A percentile compares a stretch with the other conserved stretches of the same genome.
Conservation (phyloP, 2,329 filamentous ascomycete genomes). For the Phyllosticta citribraziliensis region DNA sequence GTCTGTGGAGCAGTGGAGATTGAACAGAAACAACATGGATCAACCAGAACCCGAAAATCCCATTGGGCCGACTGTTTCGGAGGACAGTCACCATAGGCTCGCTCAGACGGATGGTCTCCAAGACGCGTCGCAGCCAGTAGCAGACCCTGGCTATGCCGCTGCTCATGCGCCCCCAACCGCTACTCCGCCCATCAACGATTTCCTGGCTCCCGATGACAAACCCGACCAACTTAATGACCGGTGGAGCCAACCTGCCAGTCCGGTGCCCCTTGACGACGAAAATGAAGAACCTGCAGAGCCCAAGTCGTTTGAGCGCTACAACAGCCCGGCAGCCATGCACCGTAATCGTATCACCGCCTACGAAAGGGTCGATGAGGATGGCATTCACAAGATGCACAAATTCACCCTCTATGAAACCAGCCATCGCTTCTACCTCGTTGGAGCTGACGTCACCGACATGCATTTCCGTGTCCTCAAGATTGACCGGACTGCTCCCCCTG, state of each 20-base stretch:
- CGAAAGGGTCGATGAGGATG: slow-evolving; percentile 33
- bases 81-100: background rate
- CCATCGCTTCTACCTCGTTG: slow-evolving; percentile 86
- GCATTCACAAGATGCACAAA: slow-evolving; percentile 65
- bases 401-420: slow-evolving; percentile 97
- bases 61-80: background rate
- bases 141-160: slow-evolving; percentile 3
- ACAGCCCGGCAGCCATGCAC: slow-evolving; percentile 29
- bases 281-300: slow-evolving; percentile 31
- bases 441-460: slow-evolving; percentile 79
- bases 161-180: slow-evolving; percentile 1
- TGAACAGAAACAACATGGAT: slow-evolving; percentile 2
- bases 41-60: slow-evolving; percentile 3
- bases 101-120: background rate
- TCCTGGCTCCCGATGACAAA: background rate
- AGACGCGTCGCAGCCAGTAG: slow-evolving; percentile 1
- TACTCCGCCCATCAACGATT: slow-evolving; percentile 8
- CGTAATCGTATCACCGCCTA: slow-evolving; percentile 30
- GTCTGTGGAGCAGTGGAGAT: slow-evolving; percentile 1
- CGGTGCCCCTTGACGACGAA: slow-evolving; percentile 28
- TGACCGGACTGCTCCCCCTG: slow-evolving; percentile 73
- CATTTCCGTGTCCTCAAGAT: slow-evolving; percentile 91
- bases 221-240: background rate
- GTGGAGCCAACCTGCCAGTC: background rate
- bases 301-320: slow-evolving; percentile 28